Evolutionary conservation across 2,329 filamentous ascomycete species (phyloP).

Genomic region (Dendryphion nanum): DNA sequence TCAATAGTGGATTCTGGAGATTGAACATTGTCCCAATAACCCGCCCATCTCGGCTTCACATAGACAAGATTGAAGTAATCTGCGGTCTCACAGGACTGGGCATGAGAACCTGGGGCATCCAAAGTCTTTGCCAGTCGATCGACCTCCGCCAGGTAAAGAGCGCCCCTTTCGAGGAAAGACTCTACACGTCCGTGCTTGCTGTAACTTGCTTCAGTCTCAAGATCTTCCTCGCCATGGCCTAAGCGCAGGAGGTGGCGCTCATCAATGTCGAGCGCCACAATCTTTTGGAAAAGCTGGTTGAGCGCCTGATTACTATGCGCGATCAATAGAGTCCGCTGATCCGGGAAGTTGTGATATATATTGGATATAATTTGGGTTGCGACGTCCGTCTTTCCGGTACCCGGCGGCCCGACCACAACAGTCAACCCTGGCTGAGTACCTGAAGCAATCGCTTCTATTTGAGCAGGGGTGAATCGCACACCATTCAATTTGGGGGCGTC

Average conservation of each 20-base stretch:
- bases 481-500: constrained; percentile 79
- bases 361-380: constrained; percentile 98
- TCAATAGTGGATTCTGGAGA: constrained; percentile 56
- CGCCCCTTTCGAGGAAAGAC: constrained; percentile 87
- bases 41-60: constrained; percentile 81
- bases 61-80: constrained; percentile 96
- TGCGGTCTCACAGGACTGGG: constrained; percentile 92
- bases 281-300: constrained; percentile 97
- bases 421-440: constrained; percentile 93
- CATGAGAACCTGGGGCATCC: constrained; percentile 87
- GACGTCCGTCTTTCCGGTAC: constrained; percentile 98
- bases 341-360: constrained; percentile 96
- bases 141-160: constrained; percentile 76
- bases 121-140: constrained; percentile 82
- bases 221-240: constrained; percentile 92
- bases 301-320: constrained; percentile 97
- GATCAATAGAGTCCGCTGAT: constrained; percentile 85
- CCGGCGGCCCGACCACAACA: constrained; percentile 89
- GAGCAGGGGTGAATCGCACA: constrained; percentile 85
- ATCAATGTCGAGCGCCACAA: constrained; percentile 93
- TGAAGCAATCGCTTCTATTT: constrained; percentile 89
- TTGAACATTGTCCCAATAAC: constrained; percentile 68
- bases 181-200: constrained; percentile 95
- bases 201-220: constrained; percentile 82
- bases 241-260: constrained; percentile 88